Evolutionary conservation across 257 asterid species (phyloP).

Genomic region (Solanum appendiculatum): DNA sequence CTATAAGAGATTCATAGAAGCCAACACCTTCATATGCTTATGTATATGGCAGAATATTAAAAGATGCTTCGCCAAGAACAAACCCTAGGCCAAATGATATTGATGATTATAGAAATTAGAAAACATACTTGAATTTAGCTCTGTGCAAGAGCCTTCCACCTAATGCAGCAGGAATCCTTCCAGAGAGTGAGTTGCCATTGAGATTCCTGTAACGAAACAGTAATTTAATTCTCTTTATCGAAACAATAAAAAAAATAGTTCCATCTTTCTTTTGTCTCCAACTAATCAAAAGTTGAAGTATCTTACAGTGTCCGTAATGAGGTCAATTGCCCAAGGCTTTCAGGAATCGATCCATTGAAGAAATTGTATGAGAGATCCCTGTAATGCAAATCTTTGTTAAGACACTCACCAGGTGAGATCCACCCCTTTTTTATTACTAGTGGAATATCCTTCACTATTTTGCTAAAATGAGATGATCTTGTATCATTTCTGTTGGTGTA

Average conservation of each 20-base stretch:
- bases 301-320: conserved; percentile 69
- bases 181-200: conserved; percentile 76
- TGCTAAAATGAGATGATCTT: neutral
- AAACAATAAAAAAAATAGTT: neutral
- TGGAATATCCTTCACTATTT: conserved; percentile 5
- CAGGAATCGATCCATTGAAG: conserved; percentile 90
- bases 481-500: too few relatives aligned
- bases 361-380: conserved; percentile 91
- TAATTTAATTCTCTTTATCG: neutral
- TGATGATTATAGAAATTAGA: neutral
- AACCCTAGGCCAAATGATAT: neutral
- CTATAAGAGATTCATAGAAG: neutral
- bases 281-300: conserved; percentile 6
- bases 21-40: neutral
- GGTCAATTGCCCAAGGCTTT: conserved; percentile 72
- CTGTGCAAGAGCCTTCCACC: conserved; percentile 95
- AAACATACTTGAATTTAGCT: conserved; percentile 57
- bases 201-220: conserved; percentile 55
- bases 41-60: neutral
- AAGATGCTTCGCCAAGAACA: neutral
- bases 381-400: conserved; percentile 21
- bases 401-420: neutral
- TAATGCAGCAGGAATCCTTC: conserved; percentile 82
- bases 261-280: neutral
- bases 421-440: neutral